Evolutionary conservation across 805 yeast species (phyloP), one percentile per base, ranked within the genome.

Genomic region (Kodamaea laetipori): DNA sequence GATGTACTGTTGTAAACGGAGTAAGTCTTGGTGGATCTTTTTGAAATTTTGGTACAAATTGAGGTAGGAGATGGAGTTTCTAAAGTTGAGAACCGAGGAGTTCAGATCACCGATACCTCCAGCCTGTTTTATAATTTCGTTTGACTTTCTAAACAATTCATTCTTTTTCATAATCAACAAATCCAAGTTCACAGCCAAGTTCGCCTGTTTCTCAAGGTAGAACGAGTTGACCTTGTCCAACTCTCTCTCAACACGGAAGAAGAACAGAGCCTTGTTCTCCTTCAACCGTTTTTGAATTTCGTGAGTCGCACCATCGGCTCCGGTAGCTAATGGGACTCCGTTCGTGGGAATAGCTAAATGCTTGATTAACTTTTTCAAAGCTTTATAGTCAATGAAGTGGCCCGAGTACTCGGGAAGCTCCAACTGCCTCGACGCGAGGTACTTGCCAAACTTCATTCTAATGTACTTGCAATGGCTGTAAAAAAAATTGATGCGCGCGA

Each of bases 341-440:
- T 59, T 52, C 11, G 68, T 54, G 25, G 74, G 71, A 41, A 62
- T 73, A 3, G 87, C 86, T 36, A 92, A 70, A 37, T 85, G 84
- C 64, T 92, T 92, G 58, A 92, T 92, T 52, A 90, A 77, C 74
- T 92, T 94, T 64, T 92, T 92, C 46, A 92, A 71, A 3, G 92
- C 94, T 69, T 94, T 94, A 67, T 94, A 94, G 69, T 94, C 90
- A 60, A 94, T 92, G 69, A 92, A 94, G 61, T 88, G 85, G 28
- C 92, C 90, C 39, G 95, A 82, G 63, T 94, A 94, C 64, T 94
- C 99, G 8, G 98, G 98, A 46, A 92, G 73, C 64, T 92, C 97
- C 53, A 94, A 74, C 67, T 90, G 97, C 61, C 97, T 81, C 33
- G 95, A 86, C 51, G 96, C 98, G 61, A 94, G 74, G 60, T 89